These are phyloP conservation scores for Ogataea philodendri DNA, from an alignment of 805 yeast species.

Conservation along the genomic window DNA sequence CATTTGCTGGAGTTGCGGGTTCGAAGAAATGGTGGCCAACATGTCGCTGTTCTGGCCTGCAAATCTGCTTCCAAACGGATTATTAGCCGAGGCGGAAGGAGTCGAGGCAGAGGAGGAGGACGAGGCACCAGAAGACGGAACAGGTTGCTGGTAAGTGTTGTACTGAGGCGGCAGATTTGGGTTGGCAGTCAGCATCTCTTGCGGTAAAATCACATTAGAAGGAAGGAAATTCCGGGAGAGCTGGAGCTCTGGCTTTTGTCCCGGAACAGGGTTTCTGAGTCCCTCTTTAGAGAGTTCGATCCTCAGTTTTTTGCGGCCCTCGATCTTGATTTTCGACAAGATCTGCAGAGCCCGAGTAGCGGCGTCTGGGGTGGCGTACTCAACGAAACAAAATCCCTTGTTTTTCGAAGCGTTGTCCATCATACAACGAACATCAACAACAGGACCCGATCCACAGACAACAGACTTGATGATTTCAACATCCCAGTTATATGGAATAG, in stretches of 20 bases:
- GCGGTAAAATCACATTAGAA: constrained; percentile 55
- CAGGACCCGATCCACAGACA: constrained; percentile 70
- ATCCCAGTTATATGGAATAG: constrained; percentile 71
- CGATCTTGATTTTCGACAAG: constrained; percentile 44
- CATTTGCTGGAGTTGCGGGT: constrained; percentile 34
- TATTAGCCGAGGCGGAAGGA: constrained; percentile 12
- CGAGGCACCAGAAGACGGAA: constrained; percentile 17
- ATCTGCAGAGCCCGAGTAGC: constrained; percentile 49
- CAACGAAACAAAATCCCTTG: constrained; percentile 68
- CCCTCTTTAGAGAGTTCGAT: constrained; percentile 65
- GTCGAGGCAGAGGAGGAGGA: constrained; percentile 18
- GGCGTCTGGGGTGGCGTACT: constrained; percentile 50
- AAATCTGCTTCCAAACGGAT: constrained; percentile 20
- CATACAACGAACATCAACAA: constrained; percentile 65
- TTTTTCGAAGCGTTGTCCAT: constrained; percentile 56
- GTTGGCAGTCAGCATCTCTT: constrained; percentile 38
- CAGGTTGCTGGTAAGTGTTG: constrained; percentile 20
- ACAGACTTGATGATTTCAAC: constrained; percentile 59
- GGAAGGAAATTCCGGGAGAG: constrained; percentile 51
- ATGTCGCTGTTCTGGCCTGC: constrained; percentile 24
- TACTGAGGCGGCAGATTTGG: constrained; percentile 26
- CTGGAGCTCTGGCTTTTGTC: constrained; percentile 42
- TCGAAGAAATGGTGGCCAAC: constrained; percentile 27
- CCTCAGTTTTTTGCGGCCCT: constrained; percentile 48
- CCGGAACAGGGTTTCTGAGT: constrained; percentile 38